Percentiles rank a stretch among this genome's conserved stretches.
Conservation (phyloP, 2,329 filamentous ascomycete species). For the Epichloe elymi region DNA sequence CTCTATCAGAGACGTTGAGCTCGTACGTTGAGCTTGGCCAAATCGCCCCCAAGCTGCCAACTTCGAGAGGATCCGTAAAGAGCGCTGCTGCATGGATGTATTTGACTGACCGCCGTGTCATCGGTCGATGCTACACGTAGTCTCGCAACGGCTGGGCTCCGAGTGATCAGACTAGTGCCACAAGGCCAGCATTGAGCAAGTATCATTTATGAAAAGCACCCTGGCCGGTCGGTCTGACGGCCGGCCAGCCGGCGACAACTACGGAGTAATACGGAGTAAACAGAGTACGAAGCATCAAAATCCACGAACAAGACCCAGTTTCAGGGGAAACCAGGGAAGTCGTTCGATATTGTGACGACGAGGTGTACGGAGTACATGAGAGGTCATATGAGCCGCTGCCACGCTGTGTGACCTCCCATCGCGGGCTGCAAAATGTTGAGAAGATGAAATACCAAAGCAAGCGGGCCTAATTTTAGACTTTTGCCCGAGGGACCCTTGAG, state of each 20-base stretch:
- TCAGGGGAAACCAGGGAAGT: not conserved
- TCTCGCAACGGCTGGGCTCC: not conserved
- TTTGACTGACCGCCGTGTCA: not conserved
- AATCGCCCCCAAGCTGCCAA: not conserved
- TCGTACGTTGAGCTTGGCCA: not conserved
- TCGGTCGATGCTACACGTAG: not conserved
- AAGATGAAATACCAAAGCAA: too few species aligned
- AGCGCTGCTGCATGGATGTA: not conserved
- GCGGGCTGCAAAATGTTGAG: too few species aligned
- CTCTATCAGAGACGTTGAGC: not conserved
- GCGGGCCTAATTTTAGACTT: too few species aligned
- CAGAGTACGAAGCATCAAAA: too few species aligned
- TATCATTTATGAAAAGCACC: not conserved
- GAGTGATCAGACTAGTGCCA: not conserved
- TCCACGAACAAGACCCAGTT: too few species aligned
- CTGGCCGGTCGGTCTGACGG: not conserved
- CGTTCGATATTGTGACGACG: not conserved
- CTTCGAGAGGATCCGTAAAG: not conserved
- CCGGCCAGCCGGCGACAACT: too few species aligned
- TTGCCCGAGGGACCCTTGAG: too few species aligned
- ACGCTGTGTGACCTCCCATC: not conserved
- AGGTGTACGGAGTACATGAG: not conserved
- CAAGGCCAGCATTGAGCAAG: not conserved
- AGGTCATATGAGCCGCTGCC: not conserved
- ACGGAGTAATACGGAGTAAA: too few species aligned